Evolutionary conservation across 2,329 filamentous ascomycete species (phyloP).

Genomic region (Fusarium napiforme): DNA sequence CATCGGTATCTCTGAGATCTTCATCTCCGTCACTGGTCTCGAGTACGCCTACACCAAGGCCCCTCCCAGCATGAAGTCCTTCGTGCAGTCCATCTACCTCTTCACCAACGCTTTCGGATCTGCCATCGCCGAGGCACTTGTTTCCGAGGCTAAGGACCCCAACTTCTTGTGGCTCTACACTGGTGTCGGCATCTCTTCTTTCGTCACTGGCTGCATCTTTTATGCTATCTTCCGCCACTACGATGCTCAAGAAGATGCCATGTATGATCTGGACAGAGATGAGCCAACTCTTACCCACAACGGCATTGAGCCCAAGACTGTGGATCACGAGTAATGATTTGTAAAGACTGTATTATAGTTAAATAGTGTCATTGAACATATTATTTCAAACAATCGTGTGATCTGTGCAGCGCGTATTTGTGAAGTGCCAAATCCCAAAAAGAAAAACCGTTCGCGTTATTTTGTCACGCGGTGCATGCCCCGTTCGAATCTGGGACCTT

Average conservation of each 20-base stretch:
- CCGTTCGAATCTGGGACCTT: not conserved
- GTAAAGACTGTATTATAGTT: not conserved
- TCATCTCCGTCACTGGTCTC: slow-evolving; percentile 73
- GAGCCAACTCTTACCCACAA: slow-evolving; percentile 42
- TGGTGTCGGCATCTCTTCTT: slow-evolving; percentile 63
- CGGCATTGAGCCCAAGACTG: slow-evolving; percentile 15
- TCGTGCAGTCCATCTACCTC: slow-evolving; percentile 68
- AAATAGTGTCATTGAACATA: not conserved
- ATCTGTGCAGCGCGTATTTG: not conserved
- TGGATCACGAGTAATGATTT: slow-evolving; percentile 28
- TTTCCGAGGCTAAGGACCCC: slow-evolving; percentile 70
- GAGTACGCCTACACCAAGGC: slow-evolving; percentile 82
- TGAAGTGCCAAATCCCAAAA: not conserved
- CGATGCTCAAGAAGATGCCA: slow-evolving; percentile 51
- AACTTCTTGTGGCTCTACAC: slow-evolving; percentile 74
- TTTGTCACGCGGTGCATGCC: not conserved
- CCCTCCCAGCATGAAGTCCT: slow-evolving; percentile 74
- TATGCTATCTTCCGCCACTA: slow-evolving; percentile 56
- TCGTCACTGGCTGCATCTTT: slow-evolving; percentile 63
- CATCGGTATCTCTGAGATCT: slow-evolving; percentile 69
- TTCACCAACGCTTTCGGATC: slow-evolving; percentile 69
- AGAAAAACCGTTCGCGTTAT: not conserved
- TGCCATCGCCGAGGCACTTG: slow-evolving; percentile 69
- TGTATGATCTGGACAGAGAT: slow-evolving; percentile 53
- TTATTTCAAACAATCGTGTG: not conserved